Percentiles rank a stretch among this genome's conserved stretches.
Evolutionary conservation across 2,329 filamentous ascomycete species (phyloP).

Genomic region (Westerdykella aurantiaca): DNA sequence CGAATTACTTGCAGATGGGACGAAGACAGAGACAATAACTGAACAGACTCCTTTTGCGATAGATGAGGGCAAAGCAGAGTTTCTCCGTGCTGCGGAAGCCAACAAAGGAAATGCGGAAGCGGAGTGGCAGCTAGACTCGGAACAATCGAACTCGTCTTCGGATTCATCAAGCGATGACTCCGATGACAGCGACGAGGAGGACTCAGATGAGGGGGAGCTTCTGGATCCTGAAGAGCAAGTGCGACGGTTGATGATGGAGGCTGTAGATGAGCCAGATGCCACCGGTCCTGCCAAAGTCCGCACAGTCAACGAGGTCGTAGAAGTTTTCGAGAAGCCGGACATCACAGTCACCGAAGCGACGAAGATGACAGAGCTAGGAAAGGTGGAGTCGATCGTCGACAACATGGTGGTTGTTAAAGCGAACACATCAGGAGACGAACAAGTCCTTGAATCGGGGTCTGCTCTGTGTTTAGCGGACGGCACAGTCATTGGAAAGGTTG

Average conservation of each 20-base stretch:
- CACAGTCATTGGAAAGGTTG: constrained; percentile 71
- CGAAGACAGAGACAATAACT: background rate
- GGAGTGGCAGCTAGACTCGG: constrained; percentile 72
- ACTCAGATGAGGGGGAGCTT: constrained; percentile 56
- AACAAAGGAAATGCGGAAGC: constrained; percentile 52
- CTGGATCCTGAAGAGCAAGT: constrained; percentile 78
- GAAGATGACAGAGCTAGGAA: constrained; percentile 69
- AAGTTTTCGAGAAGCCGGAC: constrained; percentile 58
- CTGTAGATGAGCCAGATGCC: constrained; percentile 71
- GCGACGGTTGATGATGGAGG: constrained; percentile 78
- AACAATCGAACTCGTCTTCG: constrained; percentile 57
- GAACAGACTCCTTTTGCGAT: constrained; percentile 3
- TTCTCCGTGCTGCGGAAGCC: constrained; percentile 40
- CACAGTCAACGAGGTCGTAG: constrained; percentile 73
- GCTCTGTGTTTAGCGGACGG: constrained; percentile 74
- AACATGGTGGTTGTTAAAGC: constrained; percentile 74
- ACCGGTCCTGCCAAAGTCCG: constrained; percentile 56
- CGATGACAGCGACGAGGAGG: constrained; percentile 54
- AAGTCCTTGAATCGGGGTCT: constrained; percentile 78
- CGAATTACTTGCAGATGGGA: background rate
- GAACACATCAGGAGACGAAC: constrained; percentile 70
- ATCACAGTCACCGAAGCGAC: constrained; percentile 72
- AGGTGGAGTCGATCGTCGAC: constrained; percentile 70
- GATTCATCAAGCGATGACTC: constrained; percentile 44
- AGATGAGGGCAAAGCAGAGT: constrained; percentile 36